Evolutionary conservation across 2,329 filamentous ascomycete genomes (phyloP), one percentile per base, ranked within the genome.

Genomic region (Leptographium flavum): DNA sequence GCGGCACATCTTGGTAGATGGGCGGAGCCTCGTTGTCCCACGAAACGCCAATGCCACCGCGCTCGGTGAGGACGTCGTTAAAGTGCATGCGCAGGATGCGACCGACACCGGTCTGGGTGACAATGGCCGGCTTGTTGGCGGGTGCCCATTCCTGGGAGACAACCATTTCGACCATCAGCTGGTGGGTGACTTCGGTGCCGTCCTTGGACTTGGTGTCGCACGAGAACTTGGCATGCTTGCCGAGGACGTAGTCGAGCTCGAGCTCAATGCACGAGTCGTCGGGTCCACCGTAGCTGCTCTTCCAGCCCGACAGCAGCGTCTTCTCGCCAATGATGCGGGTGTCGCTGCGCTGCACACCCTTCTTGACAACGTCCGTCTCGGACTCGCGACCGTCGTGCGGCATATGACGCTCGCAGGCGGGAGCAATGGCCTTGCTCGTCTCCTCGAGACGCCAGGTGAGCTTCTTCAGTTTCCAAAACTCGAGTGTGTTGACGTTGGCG

Each of bases 1-100:
- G 81, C 1, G 90, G 88, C 36, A 96, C 87, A 58, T 96, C 87
- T 62, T 92, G 83, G 64, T 98, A 98, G 53, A 93, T 76, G 1
- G 90, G 90, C 13, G 90, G 90, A 57, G 85, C 80, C 67, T 98
- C 90, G 63, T 95, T 90, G 55, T 96, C 90, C 90, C 92, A 98
- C 54, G 83, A 86, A 55, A 98, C 88, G 42, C 90, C 88, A 59
- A 94, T 74, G 17, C 90, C 90, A 19, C 76, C 76, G 48, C 85
- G 76, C 64, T 94, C 83, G 4, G 88, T 95, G 45, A 96, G 73
- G 47, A 79, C 69, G 44, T 92, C 71, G 55, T 76, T 78, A 67
- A 95, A 96, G 60, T 94, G 86, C 74, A 94, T 95, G 52, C 90
- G 76, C 49, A 98, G 70, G 43, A 96, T 90, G 51, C 90, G 78